Evolutionary conservation across 495 filamentous ascomycete species (phyloP), one percentile per base, ranked within the genome.

Genomic region (Aspergillus asperescens): DNA sequence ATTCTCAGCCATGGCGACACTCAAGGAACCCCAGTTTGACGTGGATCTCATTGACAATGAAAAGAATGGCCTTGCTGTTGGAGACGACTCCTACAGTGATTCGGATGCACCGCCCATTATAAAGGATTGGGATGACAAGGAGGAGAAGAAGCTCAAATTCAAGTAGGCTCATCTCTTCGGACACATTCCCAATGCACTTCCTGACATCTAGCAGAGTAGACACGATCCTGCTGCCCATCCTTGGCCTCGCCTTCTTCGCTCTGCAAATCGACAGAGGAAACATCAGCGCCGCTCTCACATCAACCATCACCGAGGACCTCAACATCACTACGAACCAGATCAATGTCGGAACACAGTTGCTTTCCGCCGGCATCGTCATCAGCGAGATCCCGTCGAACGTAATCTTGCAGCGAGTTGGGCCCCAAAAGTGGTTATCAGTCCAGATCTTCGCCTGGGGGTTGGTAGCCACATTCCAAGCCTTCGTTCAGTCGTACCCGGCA

Each of bases 381-480:
- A 69, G 77, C 0, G 81, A 83, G 50, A 79, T 84, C 9, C 79
- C 79, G 0, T 79, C 74, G 20, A 82, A 82, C 51, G 66, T 82
- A 0, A 62, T 83, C 6, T 59, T 83, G 15, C 79, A 83, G 50
- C 64, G 72, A 0, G 54, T 83, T 25, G 81, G 81, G 7, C 79
- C 81, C 0, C 66, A 67, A 5, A 52, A 62, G 1, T 84, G 81
- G 81, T 63, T 84, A 1, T 75, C 77, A 0, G 61, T 49, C 0
- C 80, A 84, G 59, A 70, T 83, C 7, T 61, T 84, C 19, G 78
- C 77, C n/a, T 83, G 77, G 73, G 81, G 80, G 0, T 48, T 81
- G 3, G 75, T 84, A 0, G 79, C 78, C 0, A 79, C 78, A 0
- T 81, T 81, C 48, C 81, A 84, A 59, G 73, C 76, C 3, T 84